Conservation (phyloP, 2,329 filamentous ascomycete genomes). For the Cladophialophora exuberans region DNA sequence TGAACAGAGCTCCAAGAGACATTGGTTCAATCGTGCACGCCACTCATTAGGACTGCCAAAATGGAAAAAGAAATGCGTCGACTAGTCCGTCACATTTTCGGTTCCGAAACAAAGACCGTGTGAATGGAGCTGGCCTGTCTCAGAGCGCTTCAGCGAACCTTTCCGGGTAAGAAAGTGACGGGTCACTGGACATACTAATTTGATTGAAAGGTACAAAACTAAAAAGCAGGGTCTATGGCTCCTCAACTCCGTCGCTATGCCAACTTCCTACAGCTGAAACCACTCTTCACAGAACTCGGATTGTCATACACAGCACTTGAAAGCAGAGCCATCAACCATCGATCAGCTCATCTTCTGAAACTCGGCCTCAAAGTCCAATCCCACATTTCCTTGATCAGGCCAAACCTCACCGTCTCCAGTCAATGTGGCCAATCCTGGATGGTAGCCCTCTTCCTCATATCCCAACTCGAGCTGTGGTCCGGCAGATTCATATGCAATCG, state of each 20-base stretch:
- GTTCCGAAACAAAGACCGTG: no score
- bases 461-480: constrained; percentile 17
- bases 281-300: neutral
- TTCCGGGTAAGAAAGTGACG: neutral
- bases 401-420: constrained; percentile 41
- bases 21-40: no score
- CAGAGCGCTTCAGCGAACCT: neutral
- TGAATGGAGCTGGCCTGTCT: neutral
- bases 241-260: constrained; percentile 19
- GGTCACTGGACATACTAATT: neutral
- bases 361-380: constrained; percentile 32
- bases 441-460: constrained; percentile 33
- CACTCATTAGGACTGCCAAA: no score
- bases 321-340: neutral
- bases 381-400: constrained; percentile 22
- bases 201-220: constrained; percentile 1
- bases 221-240: constrained; percentile 1
- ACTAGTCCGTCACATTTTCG: no score
- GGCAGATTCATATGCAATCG: constrained; percentile 31
- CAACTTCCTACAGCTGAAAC: neutral
- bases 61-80: no score
- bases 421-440: constrained; percentile 38
- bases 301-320: neutral
- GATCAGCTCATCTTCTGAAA: constrained; percentile 30
- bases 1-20: no score